A percentile compares a stretch with the other conserved stretches of the same genome.
phyloP scores from a whole-genome alignment of 257 asterid genomes.

The Sherardia arvensis region DNA sequence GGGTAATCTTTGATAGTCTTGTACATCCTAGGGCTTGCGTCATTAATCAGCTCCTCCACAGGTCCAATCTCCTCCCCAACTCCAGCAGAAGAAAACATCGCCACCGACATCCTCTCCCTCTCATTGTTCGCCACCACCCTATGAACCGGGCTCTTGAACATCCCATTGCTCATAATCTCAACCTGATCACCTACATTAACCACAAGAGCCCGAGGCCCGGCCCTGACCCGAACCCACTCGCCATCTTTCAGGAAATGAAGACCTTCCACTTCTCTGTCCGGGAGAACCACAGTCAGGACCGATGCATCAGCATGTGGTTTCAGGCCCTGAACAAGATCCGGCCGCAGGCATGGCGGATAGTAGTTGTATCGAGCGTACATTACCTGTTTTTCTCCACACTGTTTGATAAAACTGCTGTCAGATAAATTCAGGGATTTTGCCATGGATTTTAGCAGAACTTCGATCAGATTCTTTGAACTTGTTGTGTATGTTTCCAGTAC shows the following conservation, averaged over 20 bases:
- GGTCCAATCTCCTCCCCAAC: slow-evolving; percentile 30
- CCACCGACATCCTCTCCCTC: slow-evolving; percentile 30
- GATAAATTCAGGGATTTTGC: slow-evolving; percentile 39
- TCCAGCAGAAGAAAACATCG: slow-evolving; percentile 28
- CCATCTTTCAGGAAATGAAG: slow-evolving; percentile 52
- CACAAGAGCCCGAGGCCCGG: slow-evolving; percentile 38
- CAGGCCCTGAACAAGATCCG: slow-evolving; percentile 54
- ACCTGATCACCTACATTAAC: slow-evolving; percentile 59
- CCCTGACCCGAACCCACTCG: slow-evolving; percentile 48
- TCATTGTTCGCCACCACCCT: slow-evolving; percentile 39
- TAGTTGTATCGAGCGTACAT: slow-evolving; percentile 46
- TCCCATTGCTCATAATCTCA: slow-evolving; percentile 53
- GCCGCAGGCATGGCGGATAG: slow-evolving; percentile 60
- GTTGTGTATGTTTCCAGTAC: slow-evolving; percentile 26
- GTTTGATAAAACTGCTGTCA: slow-evolving; percentile 34
- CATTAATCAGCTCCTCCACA: slow-evolving; percentile 23
- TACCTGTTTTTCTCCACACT: slow-evolving; percentile 30
- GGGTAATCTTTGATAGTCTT: slow-evolving; percentile 19
- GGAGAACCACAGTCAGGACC: slow-evolving; percentile 46
- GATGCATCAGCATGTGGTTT: slow-evolving; percentile 71
- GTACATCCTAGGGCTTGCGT: slow-evolving; percentile 26
- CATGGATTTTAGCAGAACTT: slow-evolving; percentile 30
- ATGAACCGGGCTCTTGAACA: slow-evolving; percentile 44
- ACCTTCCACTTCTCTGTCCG: slow-evolving; percentile 52
- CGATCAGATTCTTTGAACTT: slow-evolving; percentile 12